phyloP scores from a whole-genome alignment of 345 rosid genomes.

The Dovyalis caffra region DNA sequence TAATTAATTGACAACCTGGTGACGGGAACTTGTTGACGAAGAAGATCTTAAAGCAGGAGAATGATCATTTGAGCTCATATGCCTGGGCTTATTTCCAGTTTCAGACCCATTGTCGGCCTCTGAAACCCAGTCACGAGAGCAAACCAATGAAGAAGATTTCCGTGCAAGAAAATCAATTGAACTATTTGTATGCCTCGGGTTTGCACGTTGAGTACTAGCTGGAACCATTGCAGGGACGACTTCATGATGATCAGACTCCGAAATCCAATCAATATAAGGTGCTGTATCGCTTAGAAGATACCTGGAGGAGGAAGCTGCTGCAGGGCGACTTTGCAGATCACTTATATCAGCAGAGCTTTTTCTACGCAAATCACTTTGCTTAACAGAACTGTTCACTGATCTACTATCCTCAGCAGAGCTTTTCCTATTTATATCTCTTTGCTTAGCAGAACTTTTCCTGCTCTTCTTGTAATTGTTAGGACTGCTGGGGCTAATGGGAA shows the following conservation, averaged over 20 bases:
- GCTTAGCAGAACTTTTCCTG: too few species aligned
- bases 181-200: slow-evolving; percentile 15
- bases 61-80: background rate
- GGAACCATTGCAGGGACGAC: slow-evolving; percentile 41
- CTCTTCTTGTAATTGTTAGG: too few species aligned
- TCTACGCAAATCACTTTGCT: slow-evolving; percentile 36
- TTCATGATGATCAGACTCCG: slow-evolving; percentile 32
- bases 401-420: too few species aligned
- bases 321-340: slow-evolving; percentile 33
- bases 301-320: slow-evolving; percentile 41
- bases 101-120: background rate
- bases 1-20: slow-evolving; percentile 49
- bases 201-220: slow-evolving; percentile 6
- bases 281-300: slow-evolving; percentile 56
- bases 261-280: slow-evolving; percentile 41
- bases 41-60: slow-evolving; percentile 34
- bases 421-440: too few species aligned
- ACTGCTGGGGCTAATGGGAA: slow-evolving; percentile 41
- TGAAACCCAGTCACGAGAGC: background rate
- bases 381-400: slow-evolving; percentile 25
- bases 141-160: slow-evolving; percentile 8
- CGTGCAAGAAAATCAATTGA: slow-evolving; percentile 21
- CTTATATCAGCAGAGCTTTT: slow-evolving; percentile 62
- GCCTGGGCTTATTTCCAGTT: background rate
- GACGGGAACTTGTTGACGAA: slow-evolving; percentile 42